Evolutionary conservation across 139 green algal species (phyloP).

Genomic region (Penium margaritaceum): DNA sequence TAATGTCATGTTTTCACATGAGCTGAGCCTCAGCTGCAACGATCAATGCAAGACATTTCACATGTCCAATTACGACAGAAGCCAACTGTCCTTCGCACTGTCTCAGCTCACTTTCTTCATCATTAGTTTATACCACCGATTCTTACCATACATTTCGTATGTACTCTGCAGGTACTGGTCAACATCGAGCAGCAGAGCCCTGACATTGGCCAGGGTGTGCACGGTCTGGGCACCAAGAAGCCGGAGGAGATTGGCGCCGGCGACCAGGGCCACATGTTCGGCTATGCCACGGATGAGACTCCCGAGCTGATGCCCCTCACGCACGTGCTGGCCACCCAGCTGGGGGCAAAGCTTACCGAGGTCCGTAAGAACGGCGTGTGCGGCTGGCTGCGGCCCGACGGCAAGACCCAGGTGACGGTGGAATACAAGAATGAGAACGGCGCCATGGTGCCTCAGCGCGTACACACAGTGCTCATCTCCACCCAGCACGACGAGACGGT

Average conservation of each 20-base stretch:
- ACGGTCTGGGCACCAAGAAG: conserved; percentile 97
- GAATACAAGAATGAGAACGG: conserved; percentile 93
- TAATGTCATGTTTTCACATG: too few species aligned
- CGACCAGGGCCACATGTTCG: conserved; percentile 99
- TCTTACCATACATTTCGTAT: too few species aligned
- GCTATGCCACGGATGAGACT: conserved; percentile 98
- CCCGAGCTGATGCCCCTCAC: conserved; percentile 97
- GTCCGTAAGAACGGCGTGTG: conserved; percentile 52
- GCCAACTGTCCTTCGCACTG: too few species aligned
- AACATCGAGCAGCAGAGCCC: conserved; percentile 97
- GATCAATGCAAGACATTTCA: too few species aligned
- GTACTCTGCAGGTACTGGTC: conserved; percentile 77
- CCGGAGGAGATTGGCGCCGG: conserved; percentile 95
- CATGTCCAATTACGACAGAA: too few species aligned
- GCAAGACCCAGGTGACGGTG: conserved; percentile 98
- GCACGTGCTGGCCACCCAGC: conserved; percentile 90
- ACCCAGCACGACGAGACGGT: too few species aligned
- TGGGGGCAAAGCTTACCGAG: conserved; percentile 71
- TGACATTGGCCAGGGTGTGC: conserved; percentile 95
- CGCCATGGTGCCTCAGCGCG: conserved; percentile 80
- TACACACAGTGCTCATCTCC: conserved; percentile 99
- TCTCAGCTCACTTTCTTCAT: too few species aligned
- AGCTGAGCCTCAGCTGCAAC: too few species aligned
- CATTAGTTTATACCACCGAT: too few species aligned
- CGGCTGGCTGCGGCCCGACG: conserved; percentile 84